Evolutionary conservation across 352 stramenopile genomes (phyloP).

Genomic region (Pythium monospermum): DNA sequence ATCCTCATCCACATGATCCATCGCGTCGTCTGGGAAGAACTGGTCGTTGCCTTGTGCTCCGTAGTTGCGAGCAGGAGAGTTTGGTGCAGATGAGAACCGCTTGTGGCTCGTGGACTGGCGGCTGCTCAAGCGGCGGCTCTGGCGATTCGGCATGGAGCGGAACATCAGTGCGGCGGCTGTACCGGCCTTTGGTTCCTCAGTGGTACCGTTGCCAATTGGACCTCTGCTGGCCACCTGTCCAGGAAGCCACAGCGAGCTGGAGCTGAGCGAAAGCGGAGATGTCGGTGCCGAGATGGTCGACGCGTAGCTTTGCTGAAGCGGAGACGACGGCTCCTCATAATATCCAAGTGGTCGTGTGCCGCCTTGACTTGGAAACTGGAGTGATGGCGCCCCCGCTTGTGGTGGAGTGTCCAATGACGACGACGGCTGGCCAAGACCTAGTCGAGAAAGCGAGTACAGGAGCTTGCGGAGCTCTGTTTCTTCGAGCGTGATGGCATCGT

Average conservation of each 20-base stretch:
- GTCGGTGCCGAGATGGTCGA: conserved; percentile 10
- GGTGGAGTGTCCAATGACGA: conserved; percentile 4
- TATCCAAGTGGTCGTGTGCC: too few relatives aligned
- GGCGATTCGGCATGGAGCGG: conserved; percentile 6
- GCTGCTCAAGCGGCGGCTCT: conserved; percentile 10
- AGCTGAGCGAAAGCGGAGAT: conserved; percentile 1
- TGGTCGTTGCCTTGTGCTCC: too few relatives aligned
- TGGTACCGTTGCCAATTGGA: too few relatives aligned
- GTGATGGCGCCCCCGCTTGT: neutral
- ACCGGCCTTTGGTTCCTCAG: too few relatives aligned
- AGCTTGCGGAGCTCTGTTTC: conserved; percentile 54
- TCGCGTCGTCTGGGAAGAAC: conserved; percentile 2
- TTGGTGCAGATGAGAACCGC: conserved; percentile 12
- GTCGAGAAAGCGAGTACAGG: conserved; percentile 50
- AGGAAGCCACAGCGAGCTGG: conserved; percentile 15
- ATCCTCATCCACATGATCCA: neutral
- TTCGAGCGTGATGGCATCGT: conserved; percentile 19
- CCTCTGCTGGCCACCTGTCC: too few relatives aligned
- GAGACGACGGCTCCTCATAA: neutral
- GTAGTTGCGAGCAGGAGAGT: neutral
- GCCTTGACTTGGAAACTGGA: neutral
- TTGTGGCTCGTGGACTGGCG: conserved; percentile 2
- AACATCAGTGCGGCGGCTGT: conserved; percentile 14
- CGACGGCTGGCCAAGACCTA: conserved; percentile 28
- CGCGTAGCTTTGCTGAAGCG: neutral